Conservation (phyloP, 345 rosid species). For the Sonneratia caseolaris region DNA sequence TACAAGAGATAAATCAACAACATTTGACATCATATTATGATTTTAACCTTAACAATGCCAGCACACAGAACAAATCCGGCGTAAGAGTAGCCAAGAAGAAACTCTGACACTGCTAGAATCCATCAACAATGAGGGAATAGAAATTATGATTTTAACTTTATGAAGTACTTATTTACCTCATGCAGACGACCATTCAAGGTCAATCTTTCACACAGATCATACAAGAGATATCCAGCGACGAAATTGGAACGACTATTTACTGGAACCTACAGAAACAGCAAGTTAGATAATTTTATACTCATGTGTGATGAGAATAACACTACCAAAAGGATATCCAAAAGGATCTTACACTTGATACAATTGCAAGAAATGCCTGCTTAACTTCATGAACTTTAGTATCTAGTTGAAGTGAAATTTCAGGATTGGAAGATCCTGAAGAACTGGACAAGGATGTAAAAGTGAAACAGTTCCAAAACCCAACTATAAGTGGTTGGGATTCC, state of each 20-base stretch:
- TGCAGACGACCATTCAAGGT: slow-evolving; percentile 44
- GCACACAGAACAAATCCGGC: not conserved
- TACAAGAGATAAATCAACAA: not conserved
- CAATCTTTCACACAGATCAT: slow-evolving; percentile 69
- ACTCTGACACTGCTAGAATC: not conserved
- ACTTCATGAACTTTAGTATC: slow-evolving; percentile 39
- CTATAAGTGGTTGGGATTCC: slow-evolving; percentile 40
- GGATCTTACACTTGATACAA: slow-evolving; percentile 54
- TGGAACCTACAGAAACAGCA: slow-evolving; percentile 38
- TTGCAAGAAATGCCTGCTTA: slow-evolving; percentile 47
- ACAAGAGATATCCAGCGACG: slow-evolving; percentile 62
- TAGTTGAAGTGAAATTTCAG: slow-evolving; percentile 20
- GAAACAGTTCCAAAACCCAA: slow-evolving; percentile 59
- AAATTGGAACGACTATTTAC: slow-evolving; percentile 28
- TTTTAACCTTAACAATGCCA: not conserved
- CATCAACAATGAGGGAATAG: not conserved
- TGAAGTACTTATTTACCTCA: slow-evolving; percentile 42
- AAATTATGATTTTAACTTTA: not conserved
- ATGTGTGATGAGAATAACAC: not conserved
- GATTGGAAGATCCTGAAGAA: slow-evolving; percentile 16
- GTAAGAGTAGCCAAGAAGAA: slow-evolving; percentile 2
- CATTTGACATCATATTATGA: not conserved
- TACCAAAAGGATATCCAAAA: not conserved
- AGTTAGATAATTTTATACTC: not conserved
- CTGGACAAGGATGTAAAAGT: slow-evolving; percentile 23